Evolutionary conservation across 352 stramenopile species (phyloP), one percentile per base, ranked within the genome.

Genomic region (Pythium plurisporium): DNA sequence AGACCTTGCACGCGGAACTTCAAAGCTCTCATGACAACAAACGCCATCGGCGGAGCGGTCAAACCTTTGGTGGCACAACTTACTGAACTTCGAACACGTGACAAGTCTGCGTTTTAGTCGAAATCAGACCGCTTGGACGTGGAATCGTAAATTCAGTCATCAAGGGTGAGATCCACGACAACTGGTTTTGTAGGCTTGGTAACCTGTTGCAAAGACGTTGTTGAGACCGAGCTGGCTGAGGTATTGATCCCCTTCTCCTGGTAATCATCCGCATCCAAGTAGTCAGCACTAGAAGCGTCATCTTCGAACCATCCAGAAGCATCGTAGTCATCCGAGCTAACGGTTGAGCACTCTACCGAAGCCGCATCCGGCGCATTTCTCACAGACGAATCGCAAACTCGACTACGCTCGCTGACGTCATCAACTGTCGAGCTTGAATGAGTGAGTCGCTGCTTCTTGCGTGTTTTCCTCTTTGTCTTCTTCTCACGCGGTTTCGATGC

Each of bases 271-370:
- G 7, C n/a, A 43, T 59, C 51, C 10, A 41, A 34, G 20, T 59
- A 59, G 20, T 56, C 26, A 1, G n/a, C 23, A 15, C 22, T 20
- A 10, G 36, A 33, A 11, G 38, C 15, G 29, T 57, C 56, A 25
- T 49, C 30, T 22, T 64, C 56, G 30, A 58, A 64, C 56, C 56
- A 64, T 7, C 42, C 48, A 4, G 19, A 11, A 20, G 53, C 40
- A 5, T 45, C 34, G 19, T 43, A 48, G 1, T 33, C 46, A 33
- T 55, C 37, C 1, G 37, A 45, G 25, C 33, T 27, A 15, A 26
- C 1, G 14, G 14, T 22, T 14, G 38, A 27, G 38, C 4, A 15
- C 38, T 23, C 33, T 48, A 17, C 22, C 23, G 25, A 15, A 7
- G 7, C n/a, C 15, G 14, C 45, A 20, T 30, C 12, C 12, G 20